These are phyloP conservation scores for Calonectria ilicicola DNA, from an alignment of 2,329 filamentous ascomycete species.

Conservation along the genomic window DNA sequence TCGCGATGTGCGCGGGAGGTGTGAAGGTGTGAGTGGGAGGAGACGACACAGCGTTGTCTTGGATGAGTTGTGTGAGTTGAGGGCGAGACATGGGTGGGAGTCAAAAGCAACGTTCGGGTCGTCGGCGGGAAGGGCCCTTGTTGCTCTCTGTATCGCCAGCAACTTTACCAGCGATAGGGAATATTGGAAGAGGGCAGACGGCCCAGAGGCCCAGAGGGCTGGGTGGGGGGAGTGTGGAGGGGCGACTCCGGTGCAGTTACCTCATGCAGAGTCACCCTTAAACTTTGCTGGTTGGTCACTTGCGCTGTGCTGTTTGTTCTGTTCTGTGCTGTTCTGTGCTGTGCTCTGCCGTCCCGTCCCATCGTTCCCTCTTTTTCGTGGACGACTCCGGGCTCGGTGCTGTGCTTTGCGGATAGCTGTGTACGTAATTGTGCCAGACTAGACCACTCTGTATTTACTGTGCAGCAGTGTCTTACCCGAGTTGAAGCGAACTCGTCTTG, in stretches of 20 bases:
- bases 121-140: conserved; percentile 36
- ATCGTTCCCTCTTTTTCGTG: neutral
- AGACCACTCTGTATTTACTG: neutral
- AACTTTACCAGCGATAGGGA: conserved; percentile 27
- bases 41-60: conserved; percentile 9
- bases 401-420: neutral
- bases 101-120: conserved; percentile 35
- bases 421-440: conserved; percentile 3
- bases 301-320: neutral
- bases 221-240: conserved; percentile 20
- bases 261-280: conserved; percentile 16
- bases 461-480: neutral
- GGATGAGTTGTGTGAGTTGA: conserved; percentile 12
- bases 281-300: conserved; percentile 14
- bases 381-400: neutral
- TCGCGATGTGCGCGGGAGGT: neutral
- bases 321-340: too few relatives aligned
- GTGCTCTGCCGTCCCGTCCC: neutral
- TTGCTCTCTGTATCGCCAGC: neutral
- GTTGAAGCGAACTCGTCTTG: neutral
- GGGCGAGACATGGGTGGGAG: conserved; percentile 22
- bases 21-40: neutral
- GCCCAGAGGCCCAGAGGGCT: neutral
- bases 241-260: conserved; percentile 6
- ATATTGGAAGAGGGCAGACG: conserved; percentile 22